Conservation (phyloP, 805 yeast genomes). For the Priceomyces fermenticarens region DNA sequence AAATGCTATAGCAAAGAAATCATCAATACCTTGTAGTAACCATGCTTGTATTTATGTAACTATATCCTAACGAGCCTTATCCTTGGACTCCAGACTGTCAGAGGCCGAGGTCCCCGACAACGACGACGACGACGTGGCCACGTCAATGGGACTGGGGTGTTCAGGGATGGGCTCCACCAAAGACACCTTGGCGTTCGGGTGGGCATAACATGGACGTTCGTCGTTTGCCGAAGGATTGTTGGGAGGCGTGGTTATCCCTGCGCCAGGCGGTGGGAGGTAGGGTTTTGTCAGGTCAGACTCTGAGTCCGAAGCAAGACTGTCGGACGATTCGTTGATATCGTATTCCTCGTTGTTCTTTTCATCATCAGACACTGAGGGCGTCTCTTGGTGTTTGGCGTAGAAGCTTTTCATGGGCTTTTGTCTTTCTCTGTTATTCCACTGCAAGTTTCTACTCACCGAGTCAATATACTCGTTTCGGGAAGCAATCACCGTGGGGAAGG, state of each 20-base stretch:
- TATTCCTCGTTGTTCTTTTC: constrained; percentile 13
- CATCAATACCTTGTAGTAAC: too few species aligned
- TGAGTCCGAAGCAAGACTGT: constrained; percentile 5
- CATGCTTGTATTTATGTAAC: too few species aligned
- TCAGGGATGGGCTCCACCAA: constrained; percentile 8
- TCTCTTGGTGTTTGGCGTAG: not conserved
- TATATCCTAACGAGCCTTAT: too few species aligned
- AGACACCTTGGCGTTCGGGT: constrained; percentile 39
- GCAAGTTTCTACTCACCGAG: constrained; percentile 77
- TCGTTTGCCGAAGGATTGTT: constrained; percentile 21
- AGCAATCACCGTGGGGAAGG: constrained; percentile 88
- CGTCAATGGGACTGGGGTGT: too few species aligned
- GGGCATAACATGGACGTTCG: constrained; percentile 40
- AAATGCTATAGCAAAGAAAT: too few species aligned
- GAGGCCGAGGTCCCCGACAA: too few species aligned
- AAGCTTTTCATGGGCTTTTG: constrained; percentile 66
- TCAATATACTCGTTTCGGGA: constrained; percentile 77
- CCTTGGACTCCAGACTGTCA: too few species aligned
- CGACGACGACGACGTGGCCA: too few species aligned
- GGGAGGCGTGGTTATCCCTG: constrained; percentile 31
- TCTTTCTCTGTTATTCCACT: constrained; percentile 90
- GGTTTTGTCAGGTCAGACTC: constrained; percentile 18
- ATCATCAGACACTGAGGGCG: not conserved
- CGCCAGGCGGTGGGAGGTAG: constrained; percentile 27
- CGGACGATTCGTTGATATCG: constrained; percentile 34